Evolutionary conservation across 2,329 filamentous ascomycete genomes (phyloP).

Genomic region (Exophiala sp.): DNA sequence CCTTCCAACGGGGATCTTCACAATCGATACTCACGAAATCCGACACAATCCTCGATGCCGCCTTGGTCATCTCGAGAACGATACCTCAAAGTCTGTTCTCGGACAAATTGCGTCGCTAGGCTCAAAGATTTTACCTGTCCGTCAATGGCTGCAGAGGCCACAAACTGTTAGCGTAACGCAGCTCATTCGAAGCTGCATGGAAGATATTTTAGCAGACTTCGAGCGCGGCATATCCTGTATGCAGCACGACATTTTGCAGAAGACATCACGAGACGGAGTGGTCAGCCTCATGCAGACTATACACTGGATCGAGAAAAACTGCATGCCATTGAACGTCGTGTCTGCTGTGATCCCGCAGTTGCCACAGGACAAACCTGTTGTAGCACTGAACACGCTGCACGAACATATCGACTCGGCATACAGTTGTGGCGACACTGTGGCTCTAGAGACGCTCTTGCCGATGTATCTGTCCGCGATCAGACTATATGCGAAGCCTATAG

Average conservation of each 20-base stretch:
- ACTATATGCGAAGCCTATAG: slow-evolving; percentile 16
- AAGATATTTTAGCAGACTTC: slow-evolving; percentile 7
- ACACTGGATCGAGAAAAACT: slow-evolving; percentile 2
- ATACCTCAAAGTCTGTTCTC: slow-evolving; percentile 21
- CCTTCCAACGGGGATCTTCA: slow-evolving; percentile 69
- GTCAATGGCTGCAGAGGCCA: slow-evolving; percentile 14
- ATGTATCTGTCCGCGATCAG: slow-evolving; percentile 16
- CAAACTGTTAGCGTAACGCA: slow-evolving; percentile 15
- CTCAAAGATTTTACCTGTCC: slow-evolving; percentile 9
- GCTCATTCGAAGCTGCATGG: slow-evolving; percentile 14
- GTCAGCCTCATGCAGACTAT: slow-evolving; percentile 17
- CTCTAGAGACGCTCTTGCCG: slow-evolving; percentile 8
- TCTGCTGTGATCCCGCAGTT: slow-evolving; percentile 2
- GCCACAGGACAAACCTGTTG: slow-evolving; percentile 6
- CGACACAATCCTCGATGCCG: slow-evolving; percentile 5
- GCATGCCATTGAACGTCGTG: slow-evolving; percentile 4
- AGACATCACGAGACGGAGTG: slow-evolving; percentile 7
- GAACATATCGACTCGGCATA: slow-evolving; percentile 10
- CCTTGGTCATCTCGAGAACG: slow-evolving; percentile 18
- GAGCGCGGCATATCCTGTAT: slow-evolving; percentile 7
- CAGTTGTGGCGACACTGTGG: slow-evolving; percentile 4
- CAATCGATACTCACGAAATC: slow-evolving; percentile 32
- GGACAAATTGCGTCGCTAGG: slow-evolving; percentile 7
- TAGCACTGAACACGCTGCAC: slow-evolving; percentile 11
- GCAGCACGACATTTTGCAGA: slow-evolving; percentile 10